Conservation (phyloP, 306 rosid species). For the Leucaena leucocephala region DNA sequence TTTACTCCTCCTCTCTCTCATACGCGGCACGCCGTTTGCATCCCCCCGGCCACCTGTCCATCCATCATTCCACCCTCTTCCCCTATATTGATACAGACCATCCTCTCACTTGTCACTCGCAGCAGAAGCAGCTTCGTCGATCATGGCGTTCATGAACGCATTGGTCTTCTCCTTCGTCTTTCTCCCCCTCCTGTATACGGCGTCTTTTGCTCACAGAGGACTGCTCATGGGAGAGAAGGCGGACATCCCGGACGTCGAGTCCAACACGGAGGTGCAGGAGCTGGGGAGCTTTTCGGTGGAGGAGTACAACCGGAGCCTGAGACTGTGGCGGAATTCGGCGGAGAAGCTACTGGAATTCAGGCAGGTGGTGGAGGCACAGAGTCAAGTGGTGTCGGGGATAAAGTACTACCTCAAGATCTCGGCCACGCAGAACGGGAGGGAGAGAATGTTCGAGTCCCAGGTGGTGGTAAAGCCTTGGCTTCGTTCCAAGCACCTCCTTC, state of each 20-base stretch:
- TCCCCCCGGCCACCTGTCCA: constrained; percentile 12
- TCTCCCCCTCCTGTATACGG: constrained; percentile 20
- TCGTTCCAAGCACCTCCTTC: constrained; percentile 53
- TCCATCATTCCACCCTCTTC: neutral
- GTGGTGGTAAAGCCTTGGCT: constrained; percentile 81
- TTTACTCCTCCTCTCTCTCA: neutral
- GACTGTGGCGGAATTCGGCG: constrained; percentile 1
- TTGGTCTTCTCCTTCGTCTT: neutral
- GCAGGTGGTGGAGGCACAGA: constrained; percentile 76
- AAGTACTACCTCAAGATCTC: constrained; percentile 64
- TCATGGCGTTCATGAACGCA: constrained; percentile 43
- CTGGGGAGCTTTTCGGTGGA: constrained; percentile 81
- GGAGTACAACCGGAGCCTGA: constrained; percentile 54
- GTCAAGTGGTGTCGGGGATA: constrained; percentile 75
- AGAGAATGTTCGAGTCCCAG: constrained; percentile 50
- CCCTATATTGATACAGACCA: neutral
- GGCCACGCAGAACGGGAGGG: constrained; percentile 43
- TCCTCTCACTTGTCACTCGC: neutral
- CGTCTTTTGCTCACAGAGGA: constrained; percentile 37
- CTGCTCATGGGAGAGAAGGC: constrained; percentile 51
- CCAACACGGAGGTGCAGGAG: constrained; percentile 68
- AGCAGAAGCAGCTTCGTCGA: neutral
- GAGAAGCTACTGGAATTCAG: constrained; percentile 42
- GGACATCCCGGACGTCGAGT: constrained; percentile 54
- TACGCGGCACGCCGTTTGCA: constrained; percentile 32